These are phyloP conservation scores for Beauveria sp. DNA, from an alignment of 2,329 filamentous ascomycete genomes.

Conservation along the genomic window DNA sequence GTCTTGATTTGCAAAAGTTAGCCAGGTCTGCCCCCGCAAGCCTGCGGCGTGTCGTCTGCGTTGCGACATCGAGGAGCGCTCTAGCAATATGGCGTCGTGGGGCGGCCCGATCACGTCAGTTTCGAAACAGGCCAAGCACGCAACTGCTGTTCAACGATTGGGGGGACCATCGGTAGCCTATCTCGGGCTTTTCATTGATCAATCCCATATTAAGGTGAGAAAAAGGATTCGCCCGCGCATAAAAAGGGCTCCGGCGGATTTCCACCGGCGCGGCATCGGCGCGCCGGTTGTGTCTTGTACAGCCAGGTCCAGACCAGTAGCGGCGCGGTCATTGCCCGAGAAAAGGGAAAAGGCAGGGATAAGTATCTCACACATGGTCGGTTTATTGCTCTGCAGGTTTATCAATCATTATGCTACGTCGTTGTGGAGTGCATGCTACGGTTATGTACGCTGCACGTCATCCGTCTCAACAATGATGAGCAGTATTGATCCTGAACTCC, in stretches of 20 bases:
- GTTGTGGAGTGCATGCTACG: neutral
- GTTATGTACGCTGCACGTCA: neutral
- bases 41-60: neutral
- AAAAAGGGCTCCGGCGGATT: neutral
- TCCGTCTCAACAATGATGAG: neutral
- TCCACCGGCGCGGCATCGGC: neutral
- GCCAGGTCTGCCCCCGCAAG: neutral
- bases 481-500: neutral
- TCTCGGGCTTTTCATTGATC: neutral
- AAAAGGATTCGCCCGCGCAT: neutral
- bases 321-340: neutral
- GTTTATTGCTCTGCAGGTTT: neutral
- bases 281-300: neutral
- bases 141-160: neutral
- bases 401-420: neutral
- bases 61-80: neutral
- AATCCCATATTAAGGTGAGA: too few species aligned
- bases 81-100: constrained; percentile 9
- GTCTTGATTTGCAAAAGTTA: neutral
- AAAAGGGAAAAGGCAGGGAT: neutral
- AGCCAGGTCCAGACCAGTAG: neutral
- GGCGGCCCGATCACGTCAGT: constrained; percentile 10
- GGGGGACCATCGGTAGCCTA: neutral
- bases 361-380: too few species aligned
- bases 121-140: constrained; percentile 4